Percentiles rank a stretch among this genome's conserved stretches.
Conservation (phyloP, 2,329 filamentous ascomycete species). For the Botryotinia calthae region DNA sequence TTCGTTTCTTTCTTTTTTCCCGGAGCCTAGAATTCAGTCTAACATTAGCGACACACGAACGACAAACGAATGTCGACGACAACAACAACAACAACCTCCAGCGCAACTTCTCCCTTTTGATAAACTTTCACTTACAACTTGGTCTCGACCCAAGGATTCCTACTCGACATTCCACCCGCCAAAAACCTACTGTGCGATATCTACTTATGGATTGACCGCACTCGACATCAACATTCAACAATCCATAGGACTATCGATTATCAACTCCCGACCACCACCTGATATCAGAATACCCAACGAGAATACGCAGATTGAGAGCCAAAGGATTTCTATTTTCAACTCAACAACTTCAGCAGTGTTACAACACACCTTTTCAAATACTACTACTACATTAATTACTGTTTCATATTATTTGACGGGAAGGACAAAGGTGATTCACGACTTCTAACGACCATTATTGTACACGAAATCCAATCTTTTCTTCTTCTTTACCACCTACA, state of each 20-base stretch:
- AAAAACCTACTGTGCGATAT: not conserved
- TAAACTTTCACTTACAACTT: not conserved
- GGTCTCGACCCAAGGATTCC: not conserved
- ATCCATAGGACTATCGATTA: not conserved
- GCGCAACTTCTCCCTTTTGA: not conserved
- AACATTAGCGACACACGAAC: not conserved
- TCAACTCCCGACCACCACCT: not conserved
- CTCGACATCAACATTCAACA: conserved; percentile 6
- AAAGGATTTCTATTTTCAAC: not conserved
- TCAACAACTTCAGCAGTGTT: conserved; percentile 3
- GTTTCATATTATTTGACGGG: conserved; percentile 11
- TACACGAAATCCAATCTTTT: conserved; percentile 7
- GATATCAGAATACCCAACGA: not conserved
- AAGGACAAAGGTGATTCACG: conserved; percentile 19
- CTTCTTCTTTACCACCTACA: not conserved
- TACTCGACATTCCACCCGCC: not conserved
- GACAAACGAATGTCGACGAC: conserved; percentile 5
- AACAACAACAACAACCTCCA: conserved; percentile 4
- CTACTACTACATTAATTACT: conserved; percentile 9
- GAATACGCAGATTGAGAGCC: conserved; percentile 1
- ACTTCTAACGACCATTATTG: conserved; percentile 16
- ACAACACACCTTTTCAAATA: not conserved
- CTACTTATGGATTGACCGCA: not conserved
- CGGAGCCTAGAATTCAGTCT: not conserved
- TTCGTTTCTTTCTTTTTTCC: not conserved